Evolutionary conservation across 371 early-diverging fungal species (phyloP), one percentile per base, ranked within the genome.

Genomic region (Mortierella sp.): DNA sequence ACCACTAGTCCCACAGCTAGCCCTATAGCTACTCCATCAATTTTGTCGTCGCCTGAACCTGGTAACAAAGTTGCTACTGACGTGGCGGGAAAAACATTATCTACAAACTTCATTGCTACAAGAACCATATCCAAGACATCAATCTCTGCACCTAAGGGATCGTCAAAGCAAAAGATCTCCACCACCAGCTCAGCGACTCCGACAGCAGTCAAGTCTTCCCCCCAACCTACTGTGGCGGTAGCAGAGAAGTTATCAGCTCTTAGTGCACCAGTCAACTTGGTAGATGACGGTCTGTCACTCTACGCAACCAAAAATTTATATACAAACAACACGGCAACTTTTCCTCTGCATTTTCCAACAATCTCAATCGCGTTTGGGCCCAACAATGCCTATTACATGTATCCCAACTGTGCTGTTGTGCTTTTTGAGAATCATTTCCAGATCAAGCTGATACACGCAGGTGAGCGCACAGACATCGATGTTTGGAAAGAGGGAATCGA

Each of bases 361-460:
- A 77, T 89, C 6, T 89, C 89, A 2, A 87, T 92, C 60, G 87
- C 86, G 33, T 91, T 92, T 79, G 88, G 85, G 0, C 84, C 83
- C 3, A 67, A 77, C 16, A 74, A 83, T 50, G 73, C 83, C 11
- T 71, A 65, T 28, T 92, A 89, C 45, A 81, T 81, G 19, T 90
- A 91, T 67, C 91, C 92, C 0, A 86, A 90, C 61, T 92, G 92
- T 62, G 87, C 87, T 0, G 87, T 90, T 13, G 84, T 88, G 1
- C 67, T 92, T 6, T 69, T 86, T 19, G 89, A 89, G 38, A 80
- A 84, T 43, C 83, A 83, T 28, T 87, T 92, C 36, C 86, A 88
- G 63, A 86, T 92, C 55, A 84, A 86, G 40, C 71, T 91, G 48
- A 76, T 74, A 28, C 84, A 86, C 58, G 84, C 85, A 7, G 88